Conservation (phyloP, 495 filamentous ascomycete species). For the Friedmanniomyces simplex region DNA sequence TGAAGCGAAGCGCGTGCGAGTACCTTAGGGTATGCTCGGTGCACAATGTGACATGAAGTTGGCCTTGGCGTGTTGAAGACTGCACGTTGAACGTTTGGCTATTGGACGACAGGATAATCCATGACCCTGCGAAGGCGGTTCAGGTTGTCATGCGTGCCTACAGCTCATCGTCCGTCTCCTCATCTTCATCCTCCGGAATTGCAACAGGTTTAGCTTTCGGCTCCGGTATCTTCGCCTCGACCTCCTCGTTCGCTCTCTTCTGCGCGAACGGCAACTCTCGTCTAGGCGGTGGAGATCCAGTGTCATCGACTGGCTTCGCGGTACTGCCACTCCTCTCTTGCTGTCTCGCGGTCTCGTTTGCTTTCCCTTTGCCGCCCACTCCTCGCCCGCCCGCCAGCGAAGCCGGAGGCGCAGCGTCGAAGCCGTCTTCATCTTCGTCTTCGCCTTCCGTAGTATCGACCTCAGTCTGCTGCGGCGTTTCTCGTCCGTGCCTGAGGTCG, state of each 20-base stretch:
- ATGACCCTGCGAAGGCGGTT: too few relatives aligned
- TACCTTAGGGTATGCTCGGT: not conserved
- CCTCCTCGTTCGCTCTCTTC: not conserved
- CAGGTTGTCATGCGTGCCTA: not conserved
- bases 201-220: not conserved
- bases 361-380: not conserved
- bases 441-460: not conserved
- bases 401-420: not conserved
- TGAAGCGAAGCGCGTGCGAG: not conserved
- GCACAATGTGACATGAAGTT: not conserved
- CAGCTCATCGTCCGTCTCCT: constrained; percentile 3
- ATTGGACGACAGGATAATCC: too few relatives aligned
- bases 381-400: not conserved
- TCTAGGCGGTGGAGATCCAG: not conserved
- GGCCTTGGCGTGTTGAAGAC: not conserved
- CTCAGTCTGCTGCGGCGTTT: not conserved
- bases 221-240: too few relatives aligned
- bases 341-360: not conserved
- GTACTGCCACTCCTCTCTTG: not conserved
- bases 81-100: not conserved
- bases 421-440: not conserved
- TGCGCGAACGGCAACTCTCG: constrained; percentile 3
- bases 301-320: not conserved
- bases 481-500: not conserved
- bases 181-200: not conserved